Conservation (phyloP, 768 basidiomycete species). For the Tulasnella sp. region DNA sequence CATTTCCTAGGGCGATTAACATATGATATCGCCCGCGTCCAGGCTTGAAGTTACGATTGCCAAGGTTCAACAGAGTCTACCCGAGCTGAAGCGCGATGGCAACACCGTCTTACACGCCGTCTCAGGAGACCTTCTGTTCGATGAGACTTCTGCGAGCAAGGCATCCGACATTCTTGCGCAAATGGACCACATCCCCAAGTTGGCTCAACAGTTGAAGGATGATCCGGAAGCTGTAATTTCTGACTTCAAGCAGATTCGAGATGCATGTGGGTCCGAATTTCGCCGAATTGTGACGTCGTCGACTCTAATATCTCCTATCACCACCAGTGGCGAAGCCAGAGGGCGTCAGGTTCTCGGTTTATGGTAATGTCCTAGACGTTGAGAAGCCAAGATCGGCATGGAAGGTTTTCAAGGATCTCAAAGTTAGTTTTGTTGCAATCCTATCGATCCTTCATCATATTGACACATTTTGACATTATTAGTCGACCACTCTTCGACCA, state of each 20-base stretch:
- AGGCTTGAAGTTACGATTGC: slow-evolving; percentile 84
- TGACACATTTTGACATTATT: background rate
- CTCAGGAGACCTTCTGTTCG: slow-evolving; percentile 66
- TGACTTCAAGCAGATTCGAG: slow-evolving; percentile 75
- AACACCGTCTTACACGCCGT: slow-evolving; percentile 75
- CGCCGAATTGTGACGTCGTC: background rate
- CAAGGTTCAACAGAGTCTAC: slow-evolving; percentile 87
- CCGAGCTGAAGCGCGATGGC: slow-evolving; percentile 90
- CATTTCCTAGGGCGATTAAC: slow-evolving; percentile 25
- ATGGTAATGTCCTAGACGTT: slow-evolving; percentile 79
- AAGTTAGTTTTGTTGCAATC: slow-evolving; percentile 49
- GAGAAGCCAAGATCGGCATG: slow-evolving; percentile 73
- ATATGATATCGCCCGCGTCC: background rate
- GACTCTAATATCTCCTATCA: slow-evolving; percentile 11
- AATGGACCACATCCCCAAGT: slow-evolving; percentile 75
- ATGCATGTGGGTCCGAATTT: slow-evolving; percentile 55
- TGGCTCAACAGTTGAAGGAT: slow-evolving; percentile 71
- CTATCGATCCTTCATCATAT: background rate
- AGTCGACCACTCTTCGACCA: slow-evolving; percentile 53
- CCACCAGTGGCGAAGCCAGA: slow-evolving; percentile 78
- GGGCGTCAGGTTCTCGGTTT: slow-evolving; percentile 84
- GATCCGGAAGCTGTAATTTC: slow-evolving; percentile 70
- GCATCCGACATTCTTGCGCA: slow-evolving; percentile 70
- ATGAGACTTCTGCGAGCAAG: slow-evolving; percentile 69
- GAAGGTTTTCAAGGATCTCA: slow-evolving; percentile 66